These are phyloP conservation scores for Dothideomycetes sp. DNA, from an alignment of 2,329 filamentous ascomycete genomes.

Conservation along the genomic window DNA sequence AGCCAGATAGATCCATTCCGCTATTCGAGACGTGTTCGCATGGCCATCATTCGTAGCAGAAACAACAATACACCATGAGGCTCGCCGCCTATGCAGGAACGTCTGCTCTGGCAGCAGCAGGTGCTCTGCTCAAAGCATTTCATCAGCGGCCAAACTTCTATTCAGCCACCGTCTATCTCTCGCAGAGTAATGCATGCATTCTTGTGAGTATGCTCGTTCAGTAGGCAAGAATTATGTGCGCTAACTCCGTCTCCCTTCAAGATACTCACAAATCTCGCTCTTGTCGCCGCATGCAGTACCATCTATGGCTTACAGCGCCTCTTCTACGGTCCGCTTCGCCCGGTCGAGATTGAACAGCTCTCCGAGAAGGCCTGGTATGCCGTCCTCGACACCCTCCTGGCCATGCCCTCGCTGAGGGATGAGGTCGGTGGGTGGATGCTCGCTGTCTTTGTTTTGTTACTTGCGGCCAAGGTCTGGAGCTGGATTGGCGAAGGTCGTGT, in stretches of 20 bases:
- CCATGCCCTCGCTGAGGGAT: slow-evolving; percentile 96
- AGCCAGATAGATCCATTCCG: too few species aligned
- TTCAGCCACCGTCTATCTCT: slow-evolving; percentile 91
- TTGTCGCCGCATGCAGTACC: slow-evolving; percentile 70
- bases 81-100: slow-evolving; percentile 25
- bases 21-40: too few species aligned
- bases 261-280: slow-evolving; percentile 85
- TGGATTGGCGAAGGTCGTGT: slow-evolving; percentile 96
- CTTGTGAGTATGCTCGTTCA: slow-evolving; percentile 49
- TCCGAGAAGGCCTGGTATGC: slow-evolving; percentile 98
- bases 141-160: slow-evolving; percentile 97
- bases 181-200: slow-evolving; percentile 90
- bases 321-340: slow-evolving; percentile 81
- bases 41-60: too few species aligned
- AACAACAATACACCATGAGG: slow-evolving; percentile 16
- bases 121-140: slow-evolving; percentile 81
- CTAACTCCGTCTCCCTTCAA: slow-evolving; percentile 28
- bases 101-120: slow-evolving; percentile 74
- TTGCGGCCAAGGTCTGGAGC: slow-evolving; percentile 94
- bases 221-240: not conserved
- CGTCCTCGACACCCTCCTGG: slow-evolving; percentile 89
- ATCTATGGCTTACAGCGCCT: slow-evolving; percentile 82
- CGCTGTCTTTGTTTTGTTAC: slow-evolving; percentile 86
- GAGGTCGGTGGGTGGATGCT: slow-evolving; percentile 92
- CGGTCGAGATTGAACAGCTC: slow-evolving; percentile 91